These are phyloP conservation scores for Coleophoma cylindrospora DNA, from an alignment of 2,329 filamentous ascomycete species.

Conservation along the genomic window DNA sequence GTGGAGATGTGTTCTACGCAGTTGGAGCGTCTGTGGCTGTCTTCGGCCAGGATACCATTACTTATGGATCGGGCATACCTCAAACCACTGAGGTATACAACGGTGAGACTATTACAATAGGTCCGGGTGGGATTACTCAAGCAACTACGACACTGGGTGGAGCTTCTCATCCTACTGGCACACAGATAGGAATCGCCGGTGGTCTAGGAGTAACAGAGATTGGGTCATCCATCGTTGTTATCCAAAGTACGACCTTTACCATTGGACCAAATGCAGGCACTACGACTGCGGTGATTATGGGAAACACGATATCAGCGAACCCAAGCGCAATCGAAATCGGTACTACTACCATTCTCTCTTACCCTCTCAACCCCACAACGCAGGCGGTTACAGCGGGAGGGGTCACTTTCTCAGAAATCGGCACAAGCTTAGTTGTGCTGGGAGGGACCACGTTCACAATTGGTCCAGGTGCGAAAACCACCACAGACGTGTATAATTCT, in stretches of 20 bases:
- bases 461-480: neutral
- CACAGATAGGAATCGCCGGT: conserved; percentile 19
- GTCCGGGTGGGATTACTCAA: conserved; percentile 13
- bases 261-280: conserved; percentile 39
- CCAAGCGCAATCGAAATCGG: conserved; percentile 36
- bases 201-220: conserved; percentile 21
- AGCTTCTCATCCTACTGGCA: conserved; percentile 10
- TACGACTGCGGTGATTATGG: conserved; percentile 41
- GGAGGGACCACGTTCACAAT: conserved; percentile 18
- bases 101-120: conserved; percentile 19
- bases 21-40: conserved; percentile 12
- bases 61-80: conserved; percentile 13
- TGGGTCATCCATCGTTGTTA: conserved; percentile 32
- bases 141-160: conserved; percentile 16
- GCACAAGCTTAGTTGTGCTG: conserved; percentile 14
- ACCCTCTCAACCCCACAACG: conserved; percentile 17
- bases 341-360: conserved; percentile 10
- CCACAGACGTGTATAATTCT: neutral
- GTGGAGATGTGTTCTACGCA: conserved; percentile 13
- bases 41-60: conserved; percentile 11
- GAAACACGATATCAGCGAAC: conserved; percentile 46
- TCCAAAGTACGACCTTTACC: conserved; percentile 45
- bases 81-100: conserved; percentile 12
- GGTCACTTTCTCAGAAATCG: conserved; percentile 18
- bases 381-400: conserved; percentile 16